phyloP scores from a whole-genome alignment of 2,329 filamentous ascomycete species.

The Mariannaea elegans region DNA sequence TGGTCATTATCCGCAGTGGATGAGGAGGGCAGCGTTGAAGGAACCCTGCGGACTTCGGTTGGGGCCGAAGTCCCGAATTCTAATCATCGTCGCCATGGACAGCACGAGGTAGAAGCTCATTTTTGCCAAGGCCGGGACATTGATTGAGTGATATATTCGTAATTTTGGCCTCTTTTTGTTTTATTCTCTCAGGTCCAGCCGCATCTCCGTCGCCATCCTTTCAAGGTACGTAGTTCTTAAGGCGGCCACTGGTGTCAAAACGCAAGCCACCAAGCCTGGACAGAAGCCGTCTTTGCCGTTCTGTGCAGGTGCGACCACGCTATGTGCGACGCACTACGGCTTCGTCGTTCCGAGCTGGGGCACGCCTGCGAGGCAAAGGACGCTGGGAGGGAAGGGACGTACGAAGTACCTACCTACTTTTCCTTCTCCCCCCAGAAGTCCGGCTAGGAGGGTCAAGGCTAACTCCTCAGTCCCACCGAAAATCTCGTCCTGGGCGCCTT shows the following conservation, averaged over 20 bases:
- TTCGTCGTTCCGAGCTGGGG: constrained; percentile 36
- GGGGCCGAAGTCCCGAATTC: too few species aligned
- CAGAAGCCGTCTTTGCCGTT: constrained; percentile 40
- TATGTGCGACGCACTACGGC: constrained; percentile 34
- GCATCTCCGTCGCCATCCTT: not conserved
- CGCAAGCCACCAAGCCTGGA: constrained; percentile 26
- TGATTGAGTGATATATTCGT: not conserved
- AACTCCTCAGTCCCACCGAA: constrained; percentile 27
- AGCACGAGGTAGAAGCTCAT: too few species aligned
- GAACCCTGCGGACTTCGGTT: too few species aligned
- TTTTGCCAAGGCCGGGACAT: too few species aligned
- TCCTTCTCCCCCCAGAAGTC: not conserved
- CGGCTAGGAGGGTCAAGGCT: constrained; percentile 1
- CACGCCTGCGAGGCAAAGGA: too few species aligned
- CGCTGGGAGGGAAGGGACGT: too few species aligned
- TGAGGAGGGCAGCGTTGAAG: too few species aligned
- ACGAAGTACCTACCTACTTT: too few species aligned
- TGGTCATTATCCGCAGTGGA: too few species aligned
- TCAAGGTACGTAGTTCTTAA: too few species aligned
- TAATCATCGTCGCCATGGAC: too few species aligned
- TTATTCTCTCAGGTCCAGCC: too few species aligned
- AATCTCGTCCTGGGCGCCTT: constrained; percentile 35
- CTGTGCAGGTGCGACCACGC: constrained; percentile 18
- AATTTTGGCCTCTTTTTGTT: not conserved
- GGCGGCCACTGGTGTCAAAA: not conserved